Evolutionary conservation across 1,139 yeast species (phyloP), one percentile per base, ranked within the genome.

Genomic region (Geotrichum aggregatum): DNA sequence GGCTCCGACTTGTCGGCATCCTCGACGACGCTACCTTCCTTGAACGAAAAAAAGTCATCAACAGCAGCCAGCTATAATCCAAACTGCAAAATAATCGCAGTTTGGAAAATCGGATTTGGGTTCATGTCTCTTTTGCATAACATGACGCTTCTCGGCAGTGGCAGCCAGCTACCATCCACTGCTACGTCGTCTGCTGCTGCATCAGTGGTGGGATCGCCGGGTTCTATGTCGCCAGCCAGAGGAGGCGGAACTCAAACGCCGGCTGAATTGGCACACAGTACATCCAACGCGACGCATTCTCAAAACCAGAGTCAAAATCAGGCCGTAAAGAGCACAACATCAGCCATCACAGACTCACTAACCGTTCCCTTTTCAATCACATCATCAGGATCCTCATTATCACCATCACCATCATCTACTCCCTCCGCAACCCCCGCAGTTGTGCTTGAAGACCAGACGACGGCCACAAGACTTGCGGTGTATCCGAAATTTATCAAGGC

Each of bases 71-170:
- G 47, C 11, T 13, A 33, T 22, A n/a, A n/a, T n/a, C n/a, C n/a
- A n/a, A n/a, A n/a, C 28, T 24, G 14, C 44, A 24, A 21, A 11
- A 26, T 47, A 2, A 21, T 55, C 11, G 56, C 45, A 5, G 46
- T 50, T 24, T 58, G 60, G 60, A 58, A 58, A 34, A 41, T 58
- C n/a, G 60, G 56, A 3, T 45, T 45, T 22, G 59, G 59, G 4
- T 43, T 58, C 43, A 54, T 58, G 53, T 54, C 59, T 8, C 36
- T 58, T 22, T 41, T 58, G 14, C 59, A 57, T 21, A 52, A 28
- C 26, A 18, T 52, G 7, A 34, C 54, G n/a, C 28, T 48, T 8
- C n/a, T 28, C 14, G 28, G 35, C 39, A 30, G 13, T 30, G 39
- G 16, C 47, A 38, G n/a, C n/a, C 28, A 19, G 28, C 39, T 11